These are phyloP conservation scores for Herpetospermum pedunculosum DNA, from an alignment of 306 rosid species.

Conservation along the genomic window DNA sequence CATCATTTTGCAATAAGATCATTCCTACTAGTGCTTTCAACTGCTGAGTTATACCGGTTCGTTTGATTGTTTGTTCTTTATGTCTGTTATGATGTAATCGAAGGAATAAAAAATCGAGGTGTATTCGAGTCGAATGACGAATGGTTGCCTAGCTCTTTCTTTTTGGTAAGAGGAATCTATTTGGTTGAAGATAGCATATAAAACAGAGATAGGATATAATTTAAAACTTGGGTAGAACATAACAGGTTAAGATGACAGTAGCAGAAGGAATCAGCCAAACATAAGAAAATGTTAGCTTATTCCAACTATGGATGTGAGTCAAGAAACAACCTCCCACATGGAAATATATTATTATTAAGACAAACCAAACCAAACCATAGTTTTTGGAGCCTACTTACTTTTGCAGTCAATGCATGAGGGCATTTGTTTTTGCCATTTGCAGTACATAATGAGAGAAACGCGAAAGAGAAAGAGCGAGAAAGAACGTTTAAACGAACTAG, in stretches of 20 bases:
- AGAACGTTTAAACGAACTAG: not conserved
- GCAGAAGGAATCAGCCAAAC: constrained; percentile 2
- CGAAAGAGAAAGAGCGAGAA: not conserved
- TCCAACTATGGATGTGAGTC: not conserved
- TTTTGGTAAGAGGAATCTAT: not conserved
- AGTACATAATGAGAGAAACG: not conserved
- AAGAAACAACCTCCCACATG: not conserved
- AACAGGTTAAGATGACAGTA: not conserved
- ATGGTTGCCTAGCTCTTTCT: not conserved
- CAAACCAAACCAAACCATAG: not conserved
- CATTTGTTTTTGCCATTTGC: not conserved
- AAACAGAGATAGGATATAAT: not conserved
- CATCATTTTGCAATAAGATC: not conserved
- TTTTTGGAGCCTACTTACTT: not conserved
- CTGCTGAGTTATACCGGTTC: not conserved
- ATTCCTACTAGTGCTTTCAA: not conserved
- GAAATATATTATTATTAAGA: not conserved
- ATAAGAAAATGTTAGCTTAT: not conserved
- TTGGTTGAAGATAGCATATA: not conserved
- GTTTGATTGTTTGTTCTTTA: not conserved
- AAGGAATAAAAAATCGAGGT: not conserved
- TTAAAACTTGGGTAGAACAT: not conserved
- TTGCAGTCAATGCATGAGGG: not conserved
- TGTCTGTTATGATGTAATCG: not conserved
- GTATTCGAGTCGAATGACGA: not conserved